Evolutionary conservation across 768 basidiomycete species (phyloP).

Genomic region (Guyanaporus albipodus): DNA sequence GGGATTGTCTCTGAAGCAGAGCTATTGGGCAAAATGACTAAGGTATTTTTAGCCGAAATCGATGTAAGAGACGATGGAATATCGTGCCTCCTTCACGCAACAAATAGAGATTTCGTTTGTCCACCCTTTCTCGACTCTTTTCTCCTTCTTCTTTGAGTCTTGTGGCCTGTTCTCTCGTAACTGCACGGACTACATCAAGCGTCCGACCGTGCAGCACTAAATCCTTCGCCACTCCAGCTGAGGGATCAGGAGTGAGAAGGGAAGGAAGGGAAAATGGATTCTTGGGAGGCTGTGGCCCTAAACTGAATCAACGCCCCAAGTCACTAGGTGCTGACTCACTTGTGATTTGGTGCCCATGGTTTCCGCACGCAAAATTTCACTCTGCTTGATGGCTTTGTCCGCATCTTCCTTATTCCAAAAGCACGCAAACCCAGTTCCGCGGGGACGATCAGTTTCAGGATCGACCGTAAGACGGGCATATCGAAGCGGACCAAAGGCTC

Average conservation of each 20-base stretch:
- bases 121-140: conserved; percentile 78
- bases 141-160: conserved; percentile 89
- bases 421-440: conserved; percentile 95
- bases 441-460: conserved; percentile 73
- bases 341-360: conserved; percentile 44
- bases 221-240: conserved; percentile 72
- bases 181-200: conserved; percentile 85
- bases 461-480: conserved; percentile 93
- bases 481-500: conserved; percentile 85
- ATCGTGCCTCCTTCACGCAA: conserved; percentile 87
- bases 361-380: conserved; percentile 65
- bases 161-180: conserved; percentile 83
- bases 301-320: neutral
- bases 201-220: conserved; percentile 91
- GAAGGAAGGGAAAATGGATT: conserved; percentile 88
- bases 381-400: conserved; percentile 77
- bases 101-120: conserved; percentile 94
- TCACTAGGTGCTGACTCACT: conserved; percentile 25
- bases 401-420: conserved; percentile 95
- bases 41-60: neutral
- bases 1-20: conserved; percentile 71
- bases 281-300: conserved; percentile 48
- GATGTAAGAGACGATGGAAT: neutral
- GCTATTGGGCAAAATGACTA: conserved; percentile 88
- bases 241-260: conserved; percentile 91